These are phyloP conservation scores for Prosopis cineraria DNA, from an alignment of 306 rosid species.

Conservation along the genomic window DNA sequence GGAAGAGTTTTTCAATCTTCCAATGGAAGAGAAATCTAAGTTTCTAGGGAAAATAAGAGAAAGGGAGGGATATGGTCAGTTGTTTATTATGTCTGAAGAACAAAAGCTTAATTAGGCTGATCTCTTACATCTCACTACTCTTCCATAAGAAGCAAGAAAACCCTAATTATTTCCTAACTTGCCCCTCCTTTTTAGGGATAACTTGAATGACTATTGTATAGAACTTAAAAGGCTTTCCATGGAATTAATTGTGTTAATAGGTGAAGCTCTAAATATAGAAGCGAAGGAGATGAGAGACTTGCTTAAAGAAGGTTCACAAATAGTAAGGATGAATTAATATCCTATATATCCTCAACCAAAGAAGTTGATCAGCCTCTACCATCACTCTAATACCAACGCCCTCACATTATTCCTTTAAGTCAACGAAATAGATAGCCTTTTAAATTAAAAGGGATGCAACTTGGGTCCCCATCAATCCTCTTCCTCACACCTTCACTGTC, in stretches of 20 bases:
- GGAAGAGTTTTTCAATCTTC: constrained; percentile 37
- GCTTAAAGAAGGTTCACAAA: not conserved
- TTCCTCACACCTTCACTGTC: not conserved
- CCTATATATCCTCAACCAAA: not conserved
- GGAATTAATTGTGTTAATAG: not conserved
- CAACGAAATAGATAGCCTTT: not conserved
- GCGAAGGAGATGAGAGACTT: not conserved
- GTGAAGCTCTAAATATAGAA: not conserved
- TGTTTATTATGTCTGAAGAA: constrained; percentile 46
- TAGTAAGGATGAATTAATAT: not conserved
- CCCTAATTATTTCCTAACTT: constrained; percentile 46
- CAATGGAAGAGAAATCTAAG: constrained; percentile 48
- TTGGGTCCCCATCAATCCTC: not conserved
- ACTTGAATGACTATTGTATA: not conserved
- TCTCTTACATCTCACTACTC: constrained; percentile 21
- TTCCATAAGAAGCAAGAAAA: constrained; percentile 43
- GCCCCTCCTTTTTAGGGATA: not conserved
- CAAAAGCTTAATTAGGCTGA: constrained; percentile 62
- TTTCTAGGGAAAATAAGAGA: constrained; percentile 45
- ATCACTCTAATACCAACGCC: not conserved
- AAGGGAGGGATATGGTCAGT: constrained; percentile 50
- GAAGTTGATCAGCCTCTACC: not conserved
- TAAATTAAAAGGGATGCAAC: not conserved
- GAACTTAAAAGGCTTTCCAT: not conserved
- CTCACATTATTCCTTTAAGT: not conserved